A percentile compares a stretch with the other conserved stretches of the same genome.
Conservation (phyloP, 179 eudicot species). For the Monotropa hypopitys region DNA sequence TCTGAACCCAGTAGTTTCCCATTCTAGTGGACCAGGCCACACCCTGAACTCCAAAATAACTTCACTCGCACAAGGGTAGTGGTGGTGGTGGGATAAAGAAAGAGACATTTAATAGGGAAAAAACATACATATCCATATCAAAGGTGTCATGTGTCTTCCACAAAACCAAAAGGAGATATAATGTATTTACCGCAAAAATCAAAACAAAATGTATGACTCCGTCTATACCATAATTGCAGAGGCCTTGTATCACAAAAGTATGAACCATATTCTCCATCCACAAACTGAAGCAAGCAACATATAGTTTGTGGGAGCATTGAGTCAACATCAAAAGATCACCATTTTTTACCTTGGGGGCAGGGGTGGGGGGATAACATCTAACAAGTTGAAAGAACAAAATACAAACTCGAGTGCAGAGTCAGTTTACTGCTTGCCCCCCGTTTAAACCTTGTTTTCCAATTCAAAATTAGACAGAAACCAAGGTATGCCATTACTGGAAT, state of each 20-base stretch:
- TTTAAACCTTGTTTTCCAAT: neutral
- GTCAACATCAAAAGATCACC: neutral
- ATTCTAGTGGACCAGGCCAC: no score
- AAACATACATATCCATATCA: neutral
- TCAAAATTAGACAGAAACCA: neutral
- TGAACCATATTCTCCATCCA: neutral
- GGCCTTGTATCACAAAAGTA: neutral
- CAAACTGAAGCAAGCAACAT: neutral
- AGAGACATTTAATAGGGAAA: neutral
- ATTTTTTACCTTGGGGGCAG: neutral
- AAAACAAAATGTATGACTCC: neutral
- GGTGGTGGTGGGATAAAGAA: neutral
- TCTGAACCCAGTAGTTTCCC: no score
- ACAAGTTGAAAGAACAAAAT: neutral
- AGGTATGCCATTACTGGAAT: neutral
- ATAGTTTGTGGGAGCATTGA: neutral
- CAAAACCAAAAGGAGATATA: neutral
- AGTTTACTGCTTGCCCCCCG: neutral
- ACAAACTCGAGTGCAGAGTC: neutral
- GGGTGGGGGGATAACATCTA: neutral
- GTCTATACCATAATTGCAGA: neutral
- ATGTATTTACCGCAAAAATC: neutral
- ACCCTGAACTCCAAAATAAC: no score
- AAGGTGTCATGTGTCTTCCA: neutral
- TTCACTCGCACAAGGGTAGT: neutral